A percentile compares a stretch with the other conserved stretches of the same genome.
Evolutionary conservation across 2,329 filamentous ascomycete species (phyloP).

Genomic region (Fusarium torulosum): DNA sequence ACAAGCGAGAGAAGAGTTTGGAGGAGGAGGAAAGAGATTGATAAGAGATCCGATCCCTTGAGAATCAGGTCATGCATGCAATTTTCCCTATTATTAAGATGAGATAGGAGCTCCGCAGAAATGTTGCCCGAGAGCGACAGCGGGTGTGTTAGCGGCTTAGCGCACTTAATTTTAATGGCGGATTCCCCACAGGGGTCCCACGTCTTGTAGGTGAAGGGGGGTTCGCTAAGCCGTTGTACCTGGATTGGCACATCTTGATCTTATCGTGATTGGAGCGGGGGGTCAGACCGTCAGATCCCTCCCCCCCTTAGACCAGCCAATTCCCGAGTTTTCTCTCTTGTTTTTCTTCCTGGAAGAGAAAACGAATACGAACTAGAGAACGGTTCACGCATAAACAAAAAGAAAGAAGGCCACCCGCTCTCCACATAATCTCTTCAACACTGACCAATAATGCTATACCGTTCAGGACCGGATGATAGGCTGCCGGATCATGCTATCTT

Average conservation of each 20-base stretch:
- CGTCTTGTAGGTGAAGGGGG: conserved; percentile 5
- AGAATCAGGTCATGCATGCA: conserved; percentile 19
- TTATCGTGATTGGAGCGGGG: conserved; percentile 44
- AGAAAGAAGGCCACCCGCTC: too few relatives aligned
- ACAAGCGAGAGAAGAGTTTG: neutral
- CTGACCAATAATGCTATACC: conserved; percentile 18
- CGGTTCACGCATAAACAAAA: neutral
- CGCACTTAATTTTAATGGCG: conserved; percentile 24
- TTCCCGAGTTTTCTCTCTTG: conserved; percentile 22
- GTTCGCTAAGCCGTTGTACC: conserved; percentile 34
- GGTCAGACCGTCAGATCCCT: conserved; percentile 3
- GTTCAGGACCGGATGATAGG: conserved; percentile 20
- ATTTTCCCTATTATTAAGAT: conserved; percentile 34
- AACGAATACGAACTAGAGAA: conserved; percentile 44
- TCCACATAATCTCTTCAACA: neutral
- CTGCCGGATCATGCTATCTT: conserved; percentile 44
- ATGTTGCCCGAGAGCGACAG: conserved; percentile 8
- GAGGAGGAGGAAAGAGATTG: conserved; percentile 4
- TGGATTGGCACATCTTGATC: conserved; percentile 43
- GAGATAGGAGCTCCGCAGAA: conserved; percentile 24
- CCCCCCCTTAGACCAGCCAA: conserved; percentile 1
- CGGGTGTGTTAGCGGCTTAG: neutral
- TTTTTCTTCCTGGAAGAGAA: conserved; percentile 16
- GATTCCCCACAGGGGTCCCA: conserved; percentile 35
- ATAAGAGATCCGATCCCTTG: conserved; percentile 16